phyloP scores from a whole-genome alignment of 192 early-diverging fungal genomes.

The Podila horticola region DNA sequence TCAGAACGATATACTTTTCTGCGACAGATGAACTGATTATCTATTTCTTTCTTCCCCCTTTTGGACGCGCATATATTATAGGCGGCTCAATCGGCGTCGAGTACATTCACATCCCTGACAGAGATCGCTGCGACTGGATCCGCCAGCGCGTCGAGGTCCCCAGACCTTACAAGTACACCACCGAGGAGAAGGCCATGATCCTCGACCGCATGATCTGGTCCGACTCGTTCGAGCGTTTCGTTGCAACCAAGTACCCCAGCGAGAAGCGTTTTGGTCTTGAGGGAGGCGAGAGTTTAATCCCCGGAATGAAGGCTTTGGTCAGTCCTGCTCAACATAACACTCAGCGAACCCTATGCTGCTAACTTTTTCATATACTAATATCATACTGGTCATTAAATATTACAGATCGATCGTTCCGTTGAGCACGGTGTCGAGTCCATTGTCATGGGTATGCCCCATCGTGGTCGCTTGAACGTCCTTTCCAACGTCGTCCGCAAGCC shows the following conservation, averaged over 20 bases:
- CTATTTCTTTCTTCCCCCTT: neutral
- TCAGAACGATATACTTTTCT: neutral
- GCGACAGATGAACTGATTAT: neutral
- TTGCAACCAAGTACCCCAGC: constrained; percentile 95
- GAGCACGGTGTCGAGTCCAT: constrained; percentile 96
- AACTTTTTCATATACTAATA: constrained; percentile 78
- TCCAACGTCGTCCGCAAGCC: constrained; percentile 99
- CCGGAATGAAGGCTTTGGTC: constrained; percentile 97
- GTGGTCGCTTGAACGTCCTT: constrained; percentile 97
- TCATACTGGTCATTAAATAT: too few species aligned
- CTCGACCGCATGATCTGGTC: constrained; percentile 98
- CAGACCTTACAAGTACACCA: constrained; percentile 86
- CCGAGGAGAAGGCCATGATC: constrained; percentile 90
- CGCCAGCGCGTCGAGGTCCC: constrained; percentile 92
- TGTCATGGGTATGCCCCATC: constrained; percentile 99
- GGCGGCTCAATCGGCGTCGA: constrained; percentile 94
- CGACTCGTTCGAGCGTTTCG: constrained; percentile 96
- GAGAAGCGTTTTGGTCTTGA: constrained; percentile 99
- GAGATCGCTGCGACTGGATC: constrained; percentile 97
- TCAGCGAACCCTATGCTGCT: constrained; percentile 96
- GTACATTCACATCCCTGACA: constrained; percentile 98
- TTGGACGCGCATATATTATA: constrained; percentile 17
- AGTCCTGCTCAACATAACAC: constrained; percentile 92
- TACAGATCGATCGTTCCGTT: constrained; percentile 96
- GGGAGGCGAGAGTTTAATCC: constrained; percentile 97